Percentiles rank a stretch among this genome's conserved stretches.
Conservation (phyloP, 2,329 filamentous ascomycete species). For the Cyanodermella asteris region DNA sequence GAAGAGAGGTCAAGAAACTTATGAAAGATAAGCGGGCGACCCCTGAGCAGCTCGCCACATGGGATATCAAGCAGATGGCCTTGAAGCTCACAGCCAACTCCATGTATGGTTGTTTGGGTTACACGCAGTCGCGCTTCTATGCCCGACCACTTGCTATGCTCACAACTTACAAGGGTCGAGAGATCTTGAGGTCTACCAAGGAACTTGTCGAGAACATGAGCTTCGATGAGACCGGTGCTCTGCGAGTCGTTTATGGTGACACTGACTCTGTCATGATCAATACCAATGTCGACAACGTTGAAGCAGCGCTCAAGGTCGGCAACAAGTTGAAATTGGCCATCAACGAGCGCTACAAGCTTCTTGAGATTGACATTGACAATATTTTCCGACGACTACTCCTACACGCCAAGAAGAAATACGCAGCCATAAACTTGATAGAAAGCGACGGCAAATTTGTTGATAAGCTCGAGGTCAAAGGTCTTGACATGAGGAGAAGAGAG, state of each 20-base stretch:
- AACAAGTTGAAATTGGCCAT: constrained; percentile 88
- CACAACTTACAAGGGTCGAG: constrained; percentile 90
- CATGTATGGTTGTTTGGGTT: constrained; percentile 97
- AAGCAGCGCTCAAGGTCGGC: constrained; percentile 75
- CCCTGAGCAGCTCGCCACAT: constrained; percentile 67
- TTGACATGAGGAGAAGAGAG: constrained; percentile 94
- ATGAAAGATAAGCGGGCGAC: constrained; percentile 91
- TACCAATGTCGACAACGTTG: constrained; percentile 83
- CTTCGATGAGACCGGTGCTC: no score
- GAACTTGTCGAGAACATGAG: constrained; percentile 78
- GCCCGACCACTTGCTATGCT: constrained; percentile 84
- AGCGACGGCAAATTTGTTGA: constrained; percentile 76
- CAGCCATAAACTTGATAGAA: constrained; percentile 82
- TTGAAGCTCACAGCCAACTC: constrained; percentile 96
- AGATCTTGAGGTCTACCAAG: constrained; percentile 90
- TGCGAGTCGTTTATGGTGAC: constrained; percentile 95
- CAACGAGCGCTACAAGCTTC: constrained; percentile 74
- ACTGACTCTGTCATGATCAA: constrained; percentile 99
- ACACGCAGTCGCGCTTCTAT: constrained; percentile 92
- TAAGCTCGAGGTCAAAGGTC: constrained; percentile 91
- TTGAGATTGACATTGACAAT: constrained; percentile 98
- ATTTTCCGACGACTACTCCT: constrained; percentile 81
- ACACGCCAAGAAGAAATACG: constrained; percentile 98
- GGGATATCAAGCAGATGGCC: constrained; percentile 95
- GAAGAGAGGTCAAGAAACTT: constrained; percentile 78